Conservation (phyloP, 2,329 filamentous ascomycete species). For the Rhynchosporium agropyri region DNA sequence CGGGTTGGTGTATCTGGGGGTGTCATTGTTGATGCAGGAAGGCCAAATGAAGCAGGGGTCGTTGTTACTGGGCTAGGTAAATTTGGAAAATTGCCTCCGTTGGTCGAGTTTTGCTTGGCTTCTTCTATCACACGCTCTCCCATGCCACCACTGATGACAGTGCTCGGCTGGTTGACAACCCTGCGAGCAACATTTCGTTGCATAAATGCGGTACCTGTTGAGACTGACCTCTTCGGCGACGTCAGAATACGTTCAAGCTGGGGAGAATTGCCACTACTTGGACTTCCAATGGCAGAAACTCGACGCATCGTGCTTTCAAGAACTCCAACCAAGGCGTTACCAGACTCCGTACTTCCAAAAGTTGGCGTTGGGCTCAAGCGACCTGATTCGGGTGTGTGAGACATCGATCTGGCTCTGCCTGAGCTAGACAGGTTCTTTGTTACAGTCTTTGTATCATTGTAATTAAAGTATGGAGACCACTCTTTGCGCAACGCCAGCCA, state of each 20-base stretch:
- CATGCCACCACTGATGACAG: slow-evolving; percentile 37
- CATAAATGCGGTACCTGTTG: slow-evolving; percentile 52
- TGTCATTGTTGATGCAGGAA: slow-evolving; percentile 23
- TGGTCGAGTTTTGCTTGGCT: slow-evolving; percentile 3
- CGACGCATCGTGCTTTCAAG: slow-evolving; percentile 34
- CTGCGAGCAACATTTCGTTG: slow-evolving; percentile 41
- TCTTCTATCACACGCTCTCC: slow-evolving; percentile 29
- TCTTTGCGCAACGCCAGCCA: slow-evolving; percentile 55
- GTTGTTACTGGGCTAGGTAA: slow-evolving; percentile 15
- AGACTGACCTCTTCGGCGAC: slow-evolving; percentile 48
- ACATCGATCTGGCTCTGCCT: slow-evolving; percentile 33
- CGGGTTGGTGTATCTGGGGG: slow-evolving; percentile 34
- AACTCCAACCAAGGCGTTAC: slow-evolving; percentile 23
- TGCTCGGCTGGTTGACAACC: slow-evolving; percentile 30
- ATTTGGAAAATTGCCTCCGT: slow-evolving; percentile 20
- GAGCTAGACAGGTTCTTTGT: slow-evolving; percentile 20
- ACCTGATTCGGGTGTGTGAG: slow-evolving; percentile 35
- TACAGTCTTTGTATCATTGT: slow-evolving; percentile 38
- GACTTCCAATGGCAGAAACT: slow-evolving; percentile 27
- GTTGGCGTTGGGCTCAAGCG: slow-evolving; percentile 27
- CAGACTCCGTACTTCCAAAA: slow-evolving; percentile 34
- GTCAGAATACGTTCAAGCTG: slow-evolving; percentile 25
- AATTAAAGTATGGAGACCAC: slow-evolving; percentile 46
- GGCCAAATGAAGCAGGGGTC: slow-evolving; percentile 8
- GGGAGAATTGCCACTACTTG: slow-evolving; percentile 24